Base-by-base conservation (phyloP, 345 rosid genomes). In the Eutrema heterophyllum region DNA sequence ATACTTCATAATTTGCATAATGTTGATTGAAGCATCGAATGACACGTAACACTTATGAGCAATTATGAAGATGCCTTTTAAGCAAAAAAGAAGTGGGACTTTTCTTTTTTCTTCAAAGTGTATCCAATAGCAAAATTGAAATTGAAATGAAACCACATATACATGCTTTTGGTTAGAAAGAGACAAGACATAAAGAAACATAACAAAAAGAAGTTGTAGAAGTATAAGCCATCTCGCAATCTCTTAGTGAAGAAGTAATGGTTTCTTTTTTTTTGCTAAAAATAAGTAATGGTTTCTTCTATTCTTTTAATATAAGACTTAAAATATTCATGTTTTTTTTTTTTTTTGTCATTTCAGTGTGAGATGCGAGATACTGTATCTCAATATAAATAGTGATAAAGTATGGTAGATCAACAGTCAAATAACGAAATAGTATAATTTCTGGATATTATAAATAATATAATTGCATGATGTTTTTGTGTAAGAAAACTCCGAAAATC, bases 211-310 rank as follows among this genome's bases (percentile, higher is more conserved):
- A 77, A 33, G 72, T 56, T 64, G 76, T 71, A 14, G 59, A 70
- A 70, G 38, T 58, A 57, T 39, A 13, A 65, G 53, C 80, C 62
- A 77, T 14, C 46, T 77, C 67, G 24, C 76, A 30, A 15, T 77
- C 63, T 71, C 80, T 77, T 77, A 57, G 72, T 64, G 68, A 71
- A 65, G 80, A 77, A 77, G 76, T 14, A 65, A 71, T 57, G 80
- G 45, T 32, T 56, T 70, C 18, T 64, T 63, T 11, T 46, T 39
- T 29, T 26, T 35, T 29, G 24, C 24, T 21, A 21, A 21, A 21
- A 21, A 21, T 21, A 77, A 77, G 76, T 14, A 65, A 71, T 57
- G 80, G 45, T 32, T 56, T 70, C 27, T 64, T 63, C 14, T 46
- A 48, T 35, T 54, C 18, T 33, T 43, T 29, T 7, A 15, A 62